Conservation (phyloP, 2,329 filamentous ascomycete genomes). For the Trichophyton simii region DNA sequence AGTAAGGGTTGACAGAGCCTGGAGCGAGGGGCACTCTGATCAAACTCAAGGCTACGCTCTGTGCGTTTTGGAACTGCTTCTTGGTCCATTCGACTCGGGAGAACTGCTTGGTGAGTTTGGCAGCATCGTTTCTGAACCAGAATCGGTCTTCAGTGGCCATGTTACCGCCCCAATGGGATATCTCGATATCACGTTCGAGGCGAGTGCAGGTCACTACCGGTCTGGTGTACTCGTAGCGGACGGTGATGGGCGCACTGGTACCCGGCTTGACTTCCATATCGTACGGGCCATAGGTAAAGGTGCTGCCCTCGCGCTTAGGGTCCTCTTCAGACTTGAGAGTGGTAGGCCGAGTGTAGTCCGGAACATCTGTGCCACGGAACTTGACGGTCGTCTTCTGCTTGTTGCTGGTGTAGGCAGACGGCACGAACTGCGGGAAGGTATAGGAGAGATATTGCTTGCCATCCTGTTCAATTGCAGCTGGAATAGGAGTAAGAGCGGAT, state of each 20-base stretch:
- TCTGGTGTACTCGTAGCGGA: slow-evolving; percentile 93
- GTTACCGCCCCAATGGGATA: slow-evolving; percentile 97
- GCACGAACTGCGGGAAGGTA: slow-evolving; percentile 71
- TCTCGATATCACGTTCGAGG: slow-evolving; percentile 82
- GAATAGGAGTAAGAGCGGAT: slow-evolving; percentile 65
- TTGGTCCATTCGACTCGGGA: slow-evolving; percentile 65
- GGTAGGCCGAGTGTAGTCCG: slow-evolving; percentile 69
- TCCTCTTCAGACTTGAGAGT: slow-evolving; percentile 48
- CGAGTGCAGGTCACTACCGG: slow-evolving; percentile 67
- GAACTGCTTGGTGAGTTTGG: slow-evolving; percentile 61
- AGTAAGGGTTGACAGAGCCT: slow-evolving; percentile 80
- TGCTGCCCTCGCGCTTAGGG: slow-evolving; percentile 71
- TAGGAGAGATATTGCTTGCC: slow-evolving; percentile 80
- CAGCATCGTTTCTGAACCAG: slow-evolving; percentile 74
- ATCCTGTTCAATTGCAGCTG: slow-evolving; percentile 67
- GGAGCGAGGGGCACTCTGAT: slow-evolving; percentile 66
- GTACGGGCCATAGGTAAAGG: slow-evolving; percentile 84
- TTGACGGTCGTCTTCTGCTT: slow-evolving; percentile 99
- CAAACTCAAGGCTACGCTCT: slow-evolving; percentile 65
- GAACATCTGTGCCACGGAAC: slow-evolving; percentile 62
- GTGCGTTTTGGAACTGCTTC: slow-evolving; percentile 61
- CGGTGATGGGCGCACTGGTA: slow-evolving; percentile 60
- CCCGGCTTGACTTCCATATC: slow-evolving; percentile 56
- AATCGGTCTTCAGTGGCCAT: slow-evolving; percentile 90
- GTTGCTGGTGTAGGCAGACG: slow-evolving; percentile 68